Evolutionary conservation across 352 stramenopile species (phyloP), one percentile per base, ranked within the genome.

Genomic region (Halophytophthora polymorphica): DNA sequence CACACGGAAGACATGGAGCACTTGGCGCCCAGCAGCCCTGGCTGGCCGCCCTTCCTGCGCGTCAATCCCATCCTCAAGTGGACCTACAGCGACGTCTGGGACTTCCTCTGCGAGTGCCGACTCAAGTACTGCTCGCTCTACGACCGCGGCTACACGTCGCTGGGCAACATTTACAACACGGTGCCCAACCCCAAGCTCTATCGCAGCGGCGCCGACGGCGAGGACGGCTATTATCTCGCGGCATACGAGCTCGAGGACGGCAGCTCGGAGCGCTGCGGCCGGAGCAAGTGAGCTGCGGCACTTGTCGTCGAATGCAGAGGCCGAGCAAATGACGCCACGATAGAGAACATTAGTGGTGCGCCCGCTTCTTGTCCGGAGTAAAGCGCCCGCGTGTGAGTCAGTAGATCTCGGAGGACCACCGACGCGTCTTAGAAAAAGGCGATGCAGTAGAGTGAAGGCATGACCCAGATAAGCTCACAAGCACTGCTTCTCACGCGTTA

Each of bases 41-140:
- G 88, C 3, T 97, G 90, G 96, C 96, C 96, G 33, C 86, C 95
- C 12, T 99, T 99, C 63, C 83, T 99, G 69, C 80, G 96, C 28
- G 88, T 98, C n/a, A 99, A 99, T 72, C 96, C 96, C n/a, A 96
- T 98, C 38, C 64, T 99, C 31, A 58, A 91, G 45, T 99, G 96
- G 96, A 96, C 81, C 6, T 99, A 99, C 73, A 80, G 80, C 6
- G 81, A 98, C 58, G 88, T 98, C 14, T 98, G 93, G 93, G 70
- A 84, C 38, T 98, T 98, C 65, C 52, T 98, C 38, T 79, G 88
- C 15, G 64, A 89, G 17, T 96, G 83, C 50, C 56, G 83, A 29
- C 62, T 98, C 22, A 82, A 92, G 17, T 97, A 97, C 59, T 97
- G 88, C 66, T 58, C 50, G 17, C 58, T 98, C 15, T 98, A 98